Percentiles rank a stretch among this genome's conserved stretches.
Conservation (phyloP, 2,329 filamentous ascomycete genomes). For the Cordyceps fumosorosea region DNA sequence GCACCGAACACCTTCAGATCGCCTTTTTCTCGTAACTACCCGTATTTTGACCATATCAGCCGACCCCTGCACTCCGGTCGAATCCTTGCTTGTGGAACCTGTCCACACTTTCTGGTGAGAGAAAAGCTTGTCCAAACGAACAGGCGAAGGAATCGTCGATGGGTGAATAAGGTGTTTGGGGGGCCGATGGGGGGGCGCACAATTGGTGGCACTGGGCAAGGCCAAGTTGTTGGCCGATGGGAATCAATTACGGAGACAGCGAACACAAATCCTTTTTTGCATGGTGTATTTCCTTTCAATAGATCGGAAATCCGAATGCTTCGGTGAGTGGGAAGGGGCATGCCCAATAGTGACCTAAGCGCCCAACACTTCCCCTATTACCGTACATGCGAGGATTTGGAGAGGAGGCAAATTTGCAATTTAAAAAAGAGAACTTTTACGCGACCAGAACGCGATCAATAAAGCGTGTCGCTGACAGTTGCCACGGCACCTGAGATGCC, state of each 20-base stretch:
- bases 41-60: too few relatives aligned
- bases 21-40: too few relatives aligned
- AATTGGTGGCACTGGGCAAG: too few relatives aligned
- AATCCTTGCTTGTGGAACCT: background rate
- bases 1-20: too few relatives aligned
- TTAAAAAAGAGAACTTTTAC: background rate
- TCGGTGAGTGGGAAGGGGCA: background rate
- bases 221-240: too few relatives aligned
- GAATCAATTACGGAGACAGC: too few relatives aligned
- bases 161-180: background rate
- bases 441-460: background rate
- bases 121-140: background rate
- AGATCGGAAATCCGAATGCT: background rate
- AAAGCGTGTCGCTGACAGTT: constrained; percentile 3
- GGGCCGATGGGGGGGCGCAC: too few relatives aligned
- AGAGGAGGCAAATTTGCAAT: background rate
- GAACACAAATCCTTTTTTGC: background rate
- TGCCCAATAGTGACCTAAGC: background rate
- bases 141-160: background rate
- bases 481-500: background rate
- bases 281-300: background rate
- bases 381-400: too few relatives aligned
- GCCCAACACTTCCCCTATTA: background rate
- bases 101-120: background rate
- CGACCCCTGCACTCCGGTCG: background rate